These are phyloP conservation scores for Purpureocillium lavendulum DNA, from an alignment of 2,329 filamentous ascomycete genomes.

Conservation along the genomic window DNA sequence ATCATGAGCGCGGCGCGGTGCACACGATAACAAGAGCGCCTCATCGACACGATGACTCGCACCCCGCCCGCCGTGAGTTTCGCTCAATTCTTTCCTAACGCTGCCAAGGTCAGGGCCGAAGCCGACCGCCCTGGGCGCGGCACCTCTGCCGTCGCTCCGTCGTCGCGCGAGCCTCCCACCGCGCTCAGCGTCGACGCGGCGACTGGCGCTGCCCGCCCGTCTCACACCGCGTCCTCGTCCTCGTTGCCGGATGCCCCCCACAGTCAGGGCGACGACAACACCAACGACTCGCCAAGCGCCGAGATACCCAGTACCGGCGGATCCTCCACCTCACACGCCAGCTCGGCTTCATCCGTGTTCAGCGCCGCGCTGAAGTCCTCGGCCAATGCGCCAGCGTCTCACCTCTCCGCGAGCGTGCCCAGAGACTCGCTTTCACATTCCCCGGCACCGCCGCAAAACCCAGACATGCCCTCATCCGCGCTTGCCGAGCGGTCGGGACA, in stretches of 20 bases:
- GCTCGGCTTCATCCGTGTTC: constrained; percentile 64
- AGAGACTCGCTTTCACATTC: constrained; percentile 44
- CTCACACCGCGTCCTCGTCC: constrained; percentile 11
- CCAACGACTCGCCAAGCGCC: constrained; percentile 51
- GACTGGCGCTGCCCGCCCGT: constrained; percentile 12
- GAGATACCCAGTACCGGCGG: constrained; percentile 64
- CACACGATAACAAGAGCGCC: constrained; percentile 40
- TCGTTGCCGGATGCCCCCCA: constrained; percentile 17
- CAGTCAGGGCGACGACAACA: constrained; percentile 42
- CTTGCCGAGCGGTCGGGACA: constrained; percentile 29
- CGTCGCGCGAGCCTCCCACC: constrained; percentile 14
- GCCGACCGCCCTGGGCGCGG: constrained; percentile 21
- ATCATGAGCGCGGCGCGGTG: constrained; percentile 49
- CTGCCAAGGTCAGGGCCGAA: constrained; percentile 53
- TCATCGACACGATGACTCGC: constrained; percentile 64
- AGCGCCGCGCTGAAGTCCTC: constrained; percentile 39
- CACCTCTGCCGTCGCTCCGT: constrained; percentile 11
- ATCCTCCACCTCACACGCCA: constrained; percentile 64
- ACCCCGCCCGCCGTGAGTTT: constrained; percentile 66
- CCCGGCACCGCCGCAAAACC: constrained; percentile 40
- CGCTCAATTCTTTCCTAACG: constrained; percentile 79
- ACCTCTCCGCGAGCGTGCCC: constrained; percentile 27
- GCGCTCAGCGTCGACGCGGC: constrained; percentile 16
- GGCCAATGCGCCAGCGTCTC: constrained; percentile 32
- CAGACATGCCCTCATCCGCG: constrained; percentile 45